Base-by-base conservation (phyloP, 805 yeast species). In the Nakazawaea anatomiae region DNA sequence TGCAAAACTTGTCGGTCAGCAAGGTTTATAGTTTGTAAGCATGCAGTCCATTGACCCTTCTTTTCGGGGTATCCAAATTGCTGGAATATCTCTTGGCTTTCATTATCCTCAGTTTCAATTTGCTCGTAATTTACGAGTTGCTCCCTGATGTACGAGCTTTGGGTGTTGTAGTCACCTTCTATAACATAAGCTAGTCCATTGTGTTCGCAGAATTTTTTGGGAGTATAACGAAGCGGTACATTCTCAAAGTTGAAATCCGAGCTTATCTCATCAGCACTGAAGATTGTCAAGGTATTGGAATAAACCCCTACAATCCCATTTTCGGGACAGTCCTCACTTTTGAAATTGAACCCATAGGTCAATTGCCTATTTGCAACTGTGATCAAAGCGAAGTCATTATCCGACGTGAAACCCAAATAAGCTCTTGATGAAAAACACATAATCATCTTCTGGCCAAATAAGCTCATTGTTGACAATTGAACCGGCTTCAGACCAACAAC, bases 401-500 rank as follows among this genome's bases (percentile, higher is more conserved):
- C 58, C 9, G 56, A 39, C n/a, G 68, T 63, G 56, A 73, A 75
- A 0, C 83, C 79, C 7, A 82, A 53, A 80, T 87, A 85, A 0
- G 85, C 64, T 44, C 77, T 67, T 0, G 84, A 66, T 3, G 86
- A 79, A 11, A 78, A 59, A 0, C 83, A 83, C 35, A 79, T 56
- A 2, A 80, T 64, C 2, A 68, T 70, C 10, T 66, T 62, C 46
- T 67, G 66, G 3, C 60, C 65, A 39, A 53, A 51, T 36, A 68
- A 42, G 7, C 47, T 60, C 9, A 80, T 59, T 8, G 60, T 57
- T 2, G 79, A 68, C 4, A 90, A 64, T 2, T 60, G 58, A 0
- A 90, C 84, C 0, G 87, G 80, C 40, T 74, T 73, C 0, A 87
- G 75, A 0, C 98, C 98, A 31, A 89, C 63, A 60, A 85, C 89